Conservation (phyloP, 495 filamentous ascomycete species). For the Aspergillus baeticus region DNA sequence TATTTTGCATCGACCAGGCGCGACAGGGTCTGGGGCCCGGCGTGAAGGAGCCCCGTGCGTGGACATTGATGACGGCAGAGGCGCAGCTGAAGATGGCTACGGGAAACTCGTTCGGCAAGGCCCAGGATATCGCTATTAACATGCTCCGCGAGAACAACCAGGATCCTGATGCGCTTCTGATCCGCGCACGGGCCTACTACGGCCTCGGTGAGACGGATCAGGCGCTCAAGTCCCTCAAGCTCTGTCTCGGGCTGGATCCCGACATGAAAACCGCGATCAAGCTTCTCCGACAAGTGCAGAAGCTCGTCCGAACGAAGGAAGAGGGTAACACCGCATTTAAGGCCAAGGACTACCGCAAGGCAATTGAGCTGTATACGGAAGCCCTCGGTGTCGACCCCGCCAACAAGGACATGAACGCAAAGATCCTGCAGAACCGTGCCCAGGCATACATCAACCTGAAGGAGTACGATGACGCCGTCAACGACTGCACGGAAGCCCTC, state of each 20-base stretch:
- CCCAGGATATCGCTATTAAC: constrained; percentile 86
- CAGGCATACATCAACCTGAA: constrained; percentile 72
- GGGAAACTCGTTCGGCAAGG: constrained; percentile 83
- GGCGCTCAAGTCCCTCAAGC: constrained; percentile 87
- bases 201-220: constrained; percentile 92
- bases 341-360: constrained; percentile 70
- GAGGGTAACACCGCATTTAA: constrained; percentile 92
- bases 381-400: constrained; percentile 84
- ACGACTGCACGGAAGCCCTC: constrained; percentile 85
- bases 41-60: constrained; percentile 81
- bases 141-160: constrained; percentile 81
- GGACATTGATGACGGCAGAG: constrained; percentile 88
- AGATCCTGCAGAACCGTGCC: constrained; percentile 90
- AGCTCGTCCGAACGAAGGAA: constrained; percentile 89
- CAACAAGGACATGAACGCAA: constrained; percentile 92
- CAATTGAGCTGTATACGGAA: constrained; percentile 78
- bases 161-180: constrained; percentile 89
- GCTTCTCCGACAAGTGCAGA: constrained; percentile 80
- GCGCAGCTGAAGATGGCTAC: constrained; percentile 94
- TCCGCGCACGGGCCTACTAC: constrained; percentile 85
- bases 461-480: constrained; percentile 73
- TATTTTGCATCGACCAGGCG: constrained; percentile 88
- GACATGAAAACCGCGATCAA: constrained; percentile 84
- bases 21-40: constrained; percentile 71
- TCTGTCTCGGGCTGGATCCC: constrained; percentile 87